Conservation (phyloP, 2,329 filamentous ascomycete genomes). For the Pseudogymnoascus sp. region DNA sequence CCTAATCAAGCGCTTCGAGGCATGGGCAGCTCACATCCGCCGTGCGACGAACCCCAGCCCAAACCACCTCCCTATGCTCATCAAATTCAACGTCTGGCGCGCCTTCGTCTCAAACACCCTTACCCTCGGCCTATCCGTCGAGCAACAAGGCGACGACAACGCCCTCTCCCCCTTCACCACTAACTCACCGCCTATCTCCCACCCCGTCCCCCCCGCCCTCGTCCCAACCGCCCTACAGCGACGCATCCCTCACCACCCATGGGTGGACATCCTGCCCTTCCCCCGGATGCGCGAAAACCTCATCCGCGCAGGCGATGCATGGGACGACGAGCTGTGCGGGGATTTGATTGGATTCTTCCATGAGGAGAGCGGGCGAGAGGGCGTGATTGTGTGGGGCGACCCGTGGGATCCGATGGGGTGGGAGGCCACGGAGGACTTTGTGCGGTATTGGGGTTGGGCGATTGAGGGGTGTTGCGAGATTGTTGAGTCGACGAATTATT, state of each 20-base stretch:
- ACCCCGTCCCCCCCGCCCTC: conserved; percentile 16
- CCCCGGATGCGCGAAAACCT: conserved; percentile 25
- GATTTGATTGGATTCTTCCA: conserved; percentile 16
- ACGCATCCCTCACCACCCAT: conserved; percentile 28
- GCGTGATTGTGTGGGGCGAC: conserved; percentile 25
- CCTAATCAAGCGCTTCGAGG: background rate
- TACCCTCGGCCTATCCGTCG: conserved; percentile 20
- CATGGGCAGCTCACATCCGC: background rate
- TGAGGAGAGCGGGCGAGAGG: conserved; percentile 11
- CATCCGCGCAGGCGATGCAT: conserved; percentile 16
- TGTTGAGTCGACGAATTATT: conserved; percentile 24
- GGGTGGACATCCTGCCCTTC: conserved; percentile 32
- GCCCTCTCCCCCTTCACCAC: background rate
- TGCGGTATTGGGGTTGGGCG: conserved; percentile 25
- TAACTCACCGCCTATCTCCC: background rate
- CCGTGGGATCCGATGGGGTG: conserved; percentile 26
- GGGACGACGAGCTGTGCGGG: conserved; percentile 19
- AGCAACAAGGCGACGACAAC: background rate
- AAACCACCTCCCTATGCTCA: conserved; percentile 29
- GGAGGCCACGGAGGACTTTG: conserved; percentile 24
- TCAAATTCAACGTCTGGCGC: conserved; percentile 33
- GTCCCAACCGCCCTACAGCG: conserved; percentile 28
- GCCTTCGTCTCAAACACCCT: conserved; percentile 28
- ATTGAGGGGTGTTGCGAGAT: conserved; percentile 22
- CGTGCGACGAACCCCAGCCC: conserved; percentile 17